Evolutionary conservation across 352 stramenopile genomes (phyloP).

Genomic region (Globisporangium radiosum): DNA sequence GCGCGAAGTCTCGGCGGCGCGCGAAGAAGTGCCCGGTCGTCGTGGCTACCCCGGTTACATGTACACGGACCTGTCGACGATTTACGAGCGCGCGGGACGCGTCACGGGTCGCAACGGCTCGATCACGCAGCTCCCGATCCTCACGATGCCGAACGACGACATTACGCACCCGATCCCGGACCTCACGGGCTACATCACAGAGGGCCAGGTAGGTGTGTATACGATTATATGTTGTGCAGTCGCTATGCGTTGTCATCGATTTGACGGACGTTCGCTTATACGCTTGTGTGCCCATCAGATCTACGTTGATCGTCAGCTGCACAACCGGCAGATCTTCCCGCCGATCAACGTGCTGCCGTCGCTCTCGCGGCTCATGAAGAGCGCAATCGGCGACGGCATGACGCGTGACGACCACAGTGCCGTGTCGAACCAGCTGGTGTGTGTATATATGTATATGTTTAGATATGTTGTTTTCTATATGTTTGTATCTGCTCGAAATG

Average conservation of each 20-base stretch:
- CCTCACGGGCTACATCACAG: constrained; percentile 99
- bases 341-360: constrained; percentile 99
- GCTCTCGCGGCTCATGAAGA: constrained; percentile 99
- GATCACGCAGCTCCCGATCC: constrained; percentile 98
- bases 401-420: constrained; percentile 97
- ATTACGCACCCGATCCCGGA: constrained; percentile 99
- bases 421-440: constrained; percentile 98
- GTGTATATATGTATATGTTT: not conserved
- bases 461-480: too few relatives aligned
- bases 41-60: constrained; percentile 99
- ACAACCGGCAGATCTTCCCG: constrained; percentile 99
- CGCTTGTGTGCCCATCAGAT: constrained; percentile 51
- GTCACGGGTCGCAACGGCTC: constrained; percentile 97
- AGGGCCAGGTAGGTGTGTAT: constrained; percentile 86
- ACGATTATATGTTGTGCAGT: not conserved
- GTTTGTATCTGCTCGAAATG: not conserved
- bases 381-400: constrained; percentile 98
- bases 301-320: constrained; percentile 96
- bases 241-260: not conserved
- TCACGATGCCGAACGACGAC: constrained; percentile 99
- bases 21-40: constrained; percentile 95
- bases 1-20: constrained; percentile 93
- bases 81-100: constrained; percentile 98
- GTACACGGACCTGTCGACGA: constrained; percentile 99
- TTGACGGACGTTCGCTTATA: not conserved